These are phyloP conservation scores for Epichloe elymi DNA, from an alignment of 2,329 filamentous ascomycete species.

Conservation along the genomic window DNA sequence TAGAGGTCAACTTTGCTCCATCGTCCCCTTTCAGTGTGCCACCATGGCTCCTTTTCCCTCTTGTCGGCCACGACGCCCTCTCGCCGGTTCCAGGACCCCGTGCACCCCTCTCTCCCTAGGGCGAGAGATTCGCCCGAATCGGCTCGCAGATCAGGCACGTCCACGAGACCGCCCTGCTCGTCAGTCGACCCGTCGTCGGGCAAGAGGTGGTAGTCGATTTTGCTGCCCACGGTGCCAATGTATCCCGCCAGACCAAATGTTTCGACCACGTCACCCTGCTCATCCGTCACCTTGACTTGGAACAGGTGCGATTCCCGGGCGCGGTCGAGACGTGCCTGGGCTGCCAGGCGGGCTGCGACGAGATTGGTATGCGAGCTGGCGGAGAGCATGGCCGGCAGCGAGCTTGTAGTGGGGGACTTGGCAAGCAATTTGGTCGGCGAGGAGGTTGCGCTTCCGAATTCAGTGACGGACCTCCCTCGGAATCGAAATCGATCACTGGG, in stretches of 20 bases:
- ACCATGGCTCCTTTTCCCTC: conserved; percentile 37
- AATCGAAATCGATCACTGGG: conserved; percentile 33
- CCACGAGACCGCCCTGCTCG: conserved; percentile 41
- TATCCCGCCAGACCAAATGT: conserved; percentile 45
- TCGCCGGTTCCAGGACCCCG: conserved; percentile 32
- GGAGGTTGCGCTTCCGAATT: conserved; percentile 11
- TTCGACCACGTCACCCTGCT: conserved; percentile 36
- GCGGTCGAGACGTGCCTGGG: conserved; percentile 51
- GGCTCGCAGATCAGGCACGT: conserved; percentile 35
- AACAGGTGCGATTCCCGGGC: conserved; percentile 41
- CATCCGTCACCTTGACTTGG: conserved; percentile 43
- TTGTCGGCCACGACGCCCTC: conserved; percentile 26
- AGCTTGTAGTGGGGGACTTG: conserved; percentile 24
- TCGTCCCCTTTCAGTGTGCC: conserved; percentile 34
- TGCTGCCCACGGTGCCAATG: conserved; percentile 45
- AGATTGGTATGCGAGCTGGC: conserved; percentile 30
- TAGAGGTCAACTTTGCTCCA: conserved; percentile 22
- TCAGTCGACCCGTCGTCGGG: conserved; percentile 44
- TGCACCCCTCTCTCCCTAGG: conserved; percentile 27
- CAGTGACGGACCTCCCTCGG: conserved; percentile 6
- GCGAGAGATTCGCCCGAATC: conserved; percentile 32
- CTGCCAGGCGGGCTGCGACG: conserved; percentile 42
- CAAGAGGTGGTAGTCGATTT: conserved; percentile 45
- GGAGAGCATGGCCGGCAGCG: conserved; percentile 11
- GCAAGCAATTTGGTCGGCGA: conserved; percentile 17